These are phyloP conservation scores for Hippophae rhamnoides DNA, from an alignment of 306 rosid species.

Conservation along the genomic window DNA sequence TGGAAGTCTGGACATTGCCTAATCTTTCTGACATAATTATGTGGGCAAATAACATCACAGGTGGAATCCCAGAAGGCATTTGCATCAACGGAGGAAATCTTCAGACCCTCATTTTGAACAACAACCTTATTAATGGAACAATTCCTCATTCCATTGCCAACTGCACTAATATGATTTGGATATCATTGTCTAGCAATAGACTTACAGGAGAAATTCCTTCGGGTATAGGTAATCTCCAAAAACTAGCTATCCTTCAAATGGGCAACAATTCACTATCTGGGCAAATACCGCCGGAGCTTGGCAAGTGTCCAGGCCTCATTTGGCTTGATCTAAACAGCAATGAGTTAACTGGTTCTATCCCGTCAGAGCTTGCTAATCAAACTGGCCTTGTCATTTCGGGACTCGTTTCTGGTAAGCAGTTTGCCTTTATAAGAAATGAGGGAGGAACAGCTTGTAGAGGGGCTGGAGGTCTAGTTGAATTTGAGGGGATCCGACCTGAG, in stretches of 20 bases:
- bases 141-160: conserved; percentile 51
- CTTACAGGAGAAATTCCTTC: conserved; percentile 50
- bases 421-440: conserved; percentile 70
- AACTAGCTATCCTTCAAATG: conserved; percentile 56
- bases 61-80: conserved; percentile 53
- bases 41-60: conserved; percentile 63
- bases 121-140: conserved; percentile 45
- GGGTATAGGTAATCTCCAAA: conserved; percentile 40
- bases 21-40: conserved; percentile 53
- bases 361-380: conserved; percentile 44
- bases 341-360: conserved; percentile 40
- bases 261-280: conserved; percentile 68
- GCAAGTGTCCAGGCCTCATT: conserved; percentile 47
- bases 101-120: conserved; percentile 49
- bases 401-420: conserved; percentile 63
- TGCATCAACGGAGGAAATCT: conserved; percentile 48
- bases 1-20: conserved; percentile 49
- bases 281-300: conserved; percentile 53
- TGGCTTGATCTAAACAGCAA: conserved; percentile 74
- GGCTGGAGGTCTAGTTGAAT: conserved; percentile 68
- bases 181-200: conserved; percentile 47
- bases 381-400: conserved; percentile 53
- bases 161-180: conserved; percentile 62
- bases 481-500: conserved; percentile 45
- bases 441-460: conserved; percentile 75